Evolutionary conservation across 129 eudicot species (phyloP), one percentile per base, ranked within the genome.

Genomic region (Scalesia atractyloides): DNA sequence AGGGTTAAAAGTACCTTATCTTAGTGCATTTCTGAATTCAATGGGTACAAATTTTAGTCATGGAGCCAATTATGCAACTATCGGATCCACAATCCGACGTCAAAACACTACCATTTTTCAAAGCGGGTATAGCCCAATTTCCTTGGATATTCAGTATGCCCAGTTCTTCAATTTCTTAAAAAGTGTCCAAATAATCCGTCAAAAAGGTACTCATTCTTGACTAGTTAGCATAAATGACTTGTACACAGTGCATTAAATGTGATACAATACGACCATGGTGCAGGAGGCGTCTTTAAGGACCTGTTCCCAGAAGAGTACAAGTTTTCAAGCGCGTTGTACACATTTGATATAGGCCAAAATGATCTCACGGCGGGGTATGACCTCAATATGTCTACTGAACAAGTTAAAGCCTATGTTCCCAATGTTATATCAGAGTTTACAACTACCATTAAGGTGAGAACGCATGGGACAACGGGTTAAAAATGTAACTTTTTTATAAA

Each of bases 321-420:
- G 67, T 87, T 90, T 62, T 73, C 87, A 14, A 75, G 73, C 3
- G 97, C 89, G 0, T 75, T 90, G 53, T 90, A 87, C 84, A 85
- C 86, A 8, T 83, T 90, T 69, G 97, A 90, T 85, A 90, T 90
- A 24, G 95, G 97, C 83, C 97, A 90, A 76, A 90, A 90, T 37
- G 97, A 90, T 72, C 87, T 90, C 68, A 90, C 95, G 0, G 89
- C 95, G 53, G 97, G 97, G 5, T 90, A 85, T 68, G 73, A 85
- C 44, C 97, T 87, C 72, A 82, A 85, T 84, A 64, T 87, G 94
- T 66, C 91, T 69, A 77, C 82, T 6, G 89, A 85, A 37, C 78
- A 83, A 76, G 89, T 90, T 16, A 78, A 87, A 82, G 87, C 83
- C 3, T 85, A 83, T 52, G 84, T 90, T 34, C 89, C 97, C 6